phyloP scores from a whole-genome alignment of 2,329 filamentous ascomycete species.

The Calonectria multiphialidica region DNA sequence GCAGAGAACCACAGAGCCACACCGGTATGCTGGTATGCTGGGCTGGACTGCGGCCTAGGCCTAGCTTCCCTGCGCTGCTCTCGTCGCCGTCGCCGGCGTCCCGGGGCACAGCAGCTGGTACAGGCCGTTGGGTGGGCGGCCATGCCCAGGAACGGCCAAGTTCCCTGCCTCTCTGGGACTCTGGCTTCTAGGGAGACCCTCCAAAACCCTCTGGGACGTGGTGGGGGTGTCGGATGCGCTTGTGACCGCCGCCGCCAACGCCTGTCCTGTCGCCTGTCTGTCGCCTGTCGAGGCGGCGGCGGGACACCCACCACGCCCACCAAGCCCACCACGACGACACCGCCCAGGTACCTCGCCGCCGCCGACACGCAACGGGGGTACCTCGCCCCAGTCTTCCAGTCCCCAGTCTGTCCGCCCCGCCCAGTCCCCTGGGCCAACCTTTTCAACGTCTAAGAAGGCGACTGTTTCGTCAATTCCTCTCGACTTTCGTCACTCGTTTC shows the following conservation, averaged over 20 bases:
- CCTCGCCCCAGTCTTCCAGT: conserved; percentile 11
- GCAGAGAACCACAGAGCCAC: not conserved
- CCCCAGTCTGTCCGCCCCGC: conserved; percentile 20
- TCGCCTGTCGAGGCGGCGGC: not conserved
- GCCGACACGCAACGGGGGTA: conserved; percentile 6
- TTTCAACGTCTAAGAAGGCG: conserved; percentile 25
- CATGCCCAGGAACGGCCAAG: conserved; percentile 1
- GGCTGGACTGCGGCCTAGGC: conserved; percentile 5
- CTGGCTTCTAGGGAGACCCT: not conserved
- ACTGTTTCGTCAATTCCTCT: conserved; percentile 12
- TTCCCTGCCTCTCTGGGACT: not conserved
- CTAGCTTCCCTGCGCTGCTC: not conserved
- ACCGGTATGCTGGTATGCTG: conserved; percentile 6
- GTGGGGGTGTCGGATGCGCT: conserved; percentile 17
- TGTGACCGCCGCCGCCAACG: conserved; percentile 23
- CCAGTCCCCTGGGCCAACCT: conserved; percentile 11
- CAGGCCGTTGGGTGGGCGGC: not conserved
- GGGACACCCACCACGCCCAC: not conserved
- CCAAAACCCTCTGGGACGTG: not conserved
- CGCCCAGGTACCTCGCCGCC: conserved; percentile 18
- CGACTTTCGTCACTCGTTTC: not conserved
- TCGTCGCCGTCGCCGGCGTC: conserved; percentile 2
- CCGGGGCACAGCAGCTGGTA: conserved; percentile 3
- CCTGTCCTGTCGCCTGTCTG: not conserved
- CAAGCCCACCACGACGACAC: conserved; percentile 2